Conservation (phyloP, 352 stramenopile species). For the Hyaloperonospora brassicae region DNA sequence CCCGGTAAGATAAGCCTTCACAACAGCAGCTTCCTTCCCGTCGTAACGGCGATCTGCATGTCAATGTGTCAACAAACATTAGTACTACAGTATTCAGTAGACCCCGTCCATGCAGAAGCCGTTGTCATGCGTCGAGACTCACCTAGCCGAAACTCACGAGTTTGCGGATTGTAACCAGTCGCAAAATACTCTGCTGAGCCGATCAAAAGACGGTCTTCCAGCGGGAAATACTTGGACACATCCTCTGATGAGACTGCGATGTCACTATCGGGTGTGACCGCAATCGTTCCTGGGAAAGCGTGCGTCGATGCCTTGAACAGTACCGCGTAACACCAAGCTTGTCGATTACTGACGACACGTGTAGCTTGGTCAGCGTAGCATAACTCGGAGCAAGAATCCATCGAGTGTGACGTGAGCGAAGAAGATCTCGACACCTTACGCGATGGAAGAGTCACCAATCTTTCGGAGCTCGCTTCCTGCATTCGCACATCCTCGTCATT, state of each 20-base stretch:
- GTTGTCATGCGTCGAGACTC: constrained; percentile 1
- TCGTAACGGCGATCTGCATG: constrained; percentile 56
- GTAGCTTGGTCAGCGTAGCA: constrained; percentile 29
- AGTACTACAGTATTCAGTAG: background rate
- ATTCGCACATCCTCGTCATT: constrained; percentile 12
- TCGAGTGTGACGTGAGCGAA: constrained; percentile 9
- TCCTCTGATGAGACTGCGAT: constrained; percentile 37
- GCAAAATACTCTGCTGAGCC: constrained; percentile 47
- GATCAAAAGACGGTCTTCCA: constrained; percentile 54
- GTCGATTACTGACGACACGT: constrained; percentile 22
- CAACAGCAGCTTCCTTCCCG: constrained; percentile 25
- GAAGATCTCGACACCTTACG: constrained; percentile 20
- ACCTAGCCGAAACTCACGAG: constrained; percentile 42
- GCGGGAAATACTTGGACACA: constrained; percentile 49
- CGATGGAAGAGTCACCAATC: background rate
- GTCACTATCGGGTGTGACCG: constrained; percentile 31
- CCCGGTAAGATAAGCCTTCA: constrained; percentile 47
- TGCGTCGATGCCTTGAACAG: constrained; percentile 53
- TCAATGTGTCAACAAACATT: constrained; percentile 4
- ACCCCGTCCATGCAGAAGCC: too few species aligned
- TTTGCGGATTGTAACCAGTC: constrained; percentile 31
- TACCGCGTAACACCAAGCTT: constrained; percentile 72
- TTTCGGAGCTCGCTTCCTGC: constrained; percentile 1
- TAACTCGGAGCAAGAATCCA: constrained; percentile 5
- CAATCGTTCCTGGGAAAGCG: constrained; percentile 40